phyloP scores from a whole-genome alignment of 2,329 filamentous ascomycete species.

The Fusarium pininemorale region DNA sequence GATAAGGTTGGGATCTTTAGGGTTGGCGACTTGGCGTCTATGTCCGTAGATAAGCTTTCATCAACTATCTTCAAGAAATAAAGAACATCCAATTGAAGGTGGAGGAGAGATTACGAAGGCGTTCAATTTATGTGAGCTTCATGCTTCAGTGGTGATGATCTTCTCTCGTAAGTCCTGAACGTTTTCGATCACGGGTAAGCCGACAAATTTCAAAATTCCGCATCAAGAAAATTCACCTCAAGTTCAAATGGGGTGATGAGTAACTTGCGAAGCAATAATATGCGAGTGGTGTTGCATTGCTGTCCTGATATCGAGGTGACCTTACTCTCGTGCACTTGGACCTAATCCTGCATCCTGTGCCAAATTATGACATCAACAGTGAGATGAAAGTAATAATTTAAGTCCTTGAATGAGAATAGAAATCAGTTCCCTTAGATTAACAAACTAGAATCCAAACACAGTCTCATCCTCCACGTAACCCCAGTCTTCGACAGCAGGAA shows the following conservation, averaged over 20 bases:
- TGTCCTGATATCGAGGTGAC: too few relatives aligned
- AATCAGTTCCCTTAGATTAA: rapidly evolving
- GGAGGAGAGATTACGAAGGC: rapidly evolving
- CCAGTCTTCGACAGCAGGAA: neutral
- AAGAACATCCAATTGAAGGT: rapidly evolving
- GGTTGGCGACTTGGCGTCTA: neutral
- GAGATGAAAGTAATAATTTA: rapidly evolving
- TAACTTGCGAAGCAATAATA: rapidly evolving
- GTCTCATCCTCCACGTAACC: neutral
- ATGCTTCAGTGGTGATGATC: neutral
- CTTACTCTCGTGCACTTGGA: neutral
- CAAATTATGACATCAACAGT: too few relatives aligned
- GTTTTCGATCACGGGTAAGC: rapidly evolving
- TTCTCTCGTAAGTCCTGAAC: neutral
- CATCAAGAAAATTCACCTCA: rapidly evolving
- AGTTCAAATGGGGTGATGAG: rapidly evolving
- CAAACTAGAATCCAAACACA: neutral
- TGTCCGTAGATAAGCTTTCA: neutral
- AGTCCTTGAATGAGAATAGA: neutral
- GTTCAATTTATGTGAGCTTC: rapidly evolving
- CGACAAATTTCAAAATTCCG: neutral
- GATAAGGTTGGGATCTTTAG: neutral
- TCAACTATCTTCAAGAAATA: neutral
- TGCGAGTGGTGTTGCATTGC: neutral
- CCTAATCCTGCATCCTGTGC: neutral